Evolutionary conservation across 768 basidiomycete genomes (phyloP).

Genomic region (Flagelloscypha sp.): DNA sequence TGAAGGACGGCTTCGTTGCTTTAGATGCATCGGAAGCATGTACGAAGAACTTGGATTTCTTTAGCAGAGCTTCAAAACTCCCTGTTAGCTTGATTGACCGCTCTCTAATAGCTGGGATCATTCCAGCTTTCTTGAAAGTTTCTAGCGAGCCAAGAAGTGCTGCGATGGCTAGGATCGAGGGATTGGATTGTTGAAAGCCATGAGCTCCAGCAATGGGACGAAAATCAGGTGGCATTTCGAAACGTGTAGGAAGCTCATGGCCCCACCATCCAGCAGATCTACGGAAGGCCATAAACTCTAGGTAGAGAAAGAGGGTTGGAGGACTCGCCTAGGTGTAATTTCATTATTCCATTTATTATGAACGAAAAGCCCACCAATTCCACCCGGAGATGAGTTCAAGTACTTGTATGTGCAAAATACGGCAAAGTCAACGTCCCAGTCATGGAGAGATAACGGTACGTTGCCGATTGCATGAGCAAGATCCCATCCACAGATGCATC

Average conservation of each 20-base stretch:
- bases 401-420: slow-evolving; percentile 99
- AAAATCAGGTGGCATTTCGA: slow-evolving; percentile 82
- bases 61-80: slow-evolving; percentile 58
- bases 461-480: slow-evolving; percentile 95
- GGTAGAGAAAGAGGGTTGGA: no score
- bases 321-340: slow-evolving; percentile 53
- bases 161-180: slow-evolving; percentile 70
- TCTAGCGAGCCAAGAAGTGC: slow-evolving; percentile 79
- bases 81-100: slow-evolving; percentile 67
- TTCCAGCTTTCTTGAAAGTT: slow-evolving; percentile 71
- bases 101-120: slow-evolving; percentile 57
- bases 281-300: slow-evolving; percentile 8
- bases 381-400: slow-evolving; percentile 92
- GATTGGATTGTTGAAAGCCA: slow-evolving; percentile 95
- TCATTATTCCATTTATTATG: slow-evolving; percentile 73
- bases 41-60: slow-evolving; percentile 56
- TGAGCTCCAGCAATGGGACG: slow-evolving; percentile 83
- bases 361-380: slow-evolving; percentile 87
- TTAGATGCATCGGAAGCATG: no score
- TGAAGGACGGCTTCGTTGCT: slow-evolving; percentile 47
- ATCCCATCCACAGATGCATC: slow-evolving; percentile 93
- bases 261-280: slow-evolving; percentile 99
- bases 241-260: slow-evolving; percentile 78
- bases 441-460: slow-evolving; percentile 79
- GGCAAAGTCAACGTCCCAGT: slow-evolving; percentile 95